Percentiles rank a stretch among this genome's conserved stretches.
Evolutionary conservation across 163 green algal genomes (phyloP).

Genomic region (Trebouxiophyceae sp.): DNA sequence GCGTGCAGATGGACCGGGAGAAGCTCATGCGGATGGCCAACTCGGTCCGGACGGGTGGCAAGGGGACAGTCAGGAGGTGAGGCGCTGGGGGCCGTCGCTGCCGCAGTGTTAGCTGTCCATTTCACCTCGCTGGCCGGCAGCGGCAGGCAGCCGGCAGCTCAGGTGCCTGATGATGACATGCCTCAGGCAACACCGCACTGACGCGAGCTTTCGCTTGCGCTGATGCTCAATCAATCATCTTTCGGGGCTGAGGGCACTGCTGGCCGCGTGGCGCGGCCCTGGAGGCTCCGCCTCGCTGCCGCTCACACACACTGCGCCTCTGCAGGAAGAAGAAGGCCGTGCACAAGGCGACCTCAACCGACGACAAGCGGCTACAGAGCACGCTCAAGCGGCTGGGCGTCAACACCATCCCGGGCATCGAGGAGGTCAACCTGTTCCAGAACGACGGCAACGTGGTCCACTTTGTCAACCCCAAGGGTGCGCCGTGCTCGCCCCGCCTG

Average conservation of each 20-base stretch:
- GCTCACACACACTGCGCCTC: too few species aligned
- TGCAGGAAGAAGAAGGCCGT: slow-evolving; percentile 97
- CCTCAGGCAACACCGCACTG: background rate
- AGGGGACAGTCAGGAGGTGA: slow-evolving; percentile 90
- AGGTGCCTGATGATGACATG: background rate
- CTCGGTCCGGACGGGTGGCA: slow-evolving; percentile 87
- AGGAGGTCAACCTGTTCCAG: slow-evolving; percentile 99
- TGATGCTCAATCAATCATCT: slow-evolving; percentile 1
- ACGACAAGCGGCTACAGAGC: slow-evolving; percentile 96
- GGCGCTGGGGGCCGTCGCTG: background rate
- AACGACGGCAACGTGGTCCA: slow-evolving; percentile 78
- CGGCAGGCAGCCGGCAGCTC: background rate
- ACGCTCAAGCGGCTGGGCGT: slow-evolving; percentile 96
- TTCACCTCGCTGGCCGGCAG: too few species aligned
- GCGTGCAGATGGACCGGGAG: slow-evolving; percentile 90
- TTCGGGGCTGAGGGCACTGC: slow-evolving; percentile 1
- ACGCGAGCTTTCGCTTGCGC: background rate
- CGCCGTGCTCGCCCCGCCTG: too few species aligned
- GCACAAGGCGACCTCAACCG: slow-evolving; percentile 91
- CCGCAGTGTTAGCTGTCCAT: too few species aligned
- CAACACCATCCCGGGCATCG: slow-evolving; percentile 98
- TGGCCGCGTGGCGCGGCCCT: background rate
- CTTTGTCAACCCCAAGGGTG: slow-evolving; percentile 95
- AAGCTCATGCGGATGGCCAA: slow-evolving; percentile 90
- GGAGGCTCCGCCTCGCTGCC: background rate